Evolutionary conservation across 371 early-diverging fungal species (phyloP).

Genomic region (Fennellomyces sp.): DNA sequence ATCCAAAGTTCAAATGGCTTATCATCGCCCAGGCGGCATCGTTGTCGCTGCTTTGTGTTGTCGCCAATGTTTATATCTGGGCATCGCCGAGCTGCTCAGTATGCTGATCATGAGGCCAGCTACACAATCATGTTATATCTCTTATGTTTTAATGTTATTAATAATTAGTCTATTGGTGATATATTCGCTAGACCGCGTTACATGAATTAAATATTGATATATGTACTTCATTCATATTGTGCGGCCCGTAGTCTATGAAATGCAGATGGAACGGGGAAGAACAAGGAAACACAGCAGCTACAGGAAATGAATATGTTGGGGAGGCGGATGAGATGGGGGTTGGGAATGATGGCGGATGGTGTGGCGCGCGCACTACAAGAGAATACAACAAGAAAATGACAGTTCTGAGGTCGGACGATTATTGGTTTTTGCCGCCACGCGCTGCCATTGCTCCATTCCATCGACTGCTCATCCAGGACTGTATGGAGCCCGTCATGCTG

Average conservation of each 20-base stretch:
- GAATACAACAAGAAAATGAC: no score
- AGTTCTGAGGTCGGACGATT: no score
- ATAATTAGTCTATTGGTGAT: not conserved
- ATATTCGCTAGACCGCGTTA: not conserved
- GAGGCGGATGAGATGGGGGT: not conserved
- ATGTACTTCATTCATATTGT: not conserved
- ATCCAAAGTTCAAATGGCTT: constrained; percentile 15
- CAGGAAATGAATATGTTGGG: not conserved
- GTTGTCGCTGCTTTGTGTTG: constrained; percentile 6
- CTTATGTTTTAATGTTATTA: not conserved
- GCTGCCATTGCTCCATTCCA: not conserved
- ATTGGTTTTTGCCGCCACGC: not conserved
- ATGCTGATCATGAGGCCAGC: not conserved
- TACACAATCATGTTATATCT: not conserved
- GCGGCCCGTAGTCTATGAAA: not conserved
- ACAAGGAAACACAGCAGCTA: not conserved
- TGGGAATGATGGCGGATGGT: not conserved
- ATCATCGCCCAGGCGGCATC: constrained; percentile 12
- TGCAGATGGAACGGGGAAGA: not conserved
- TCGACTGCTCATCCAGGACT: constrained; percentile 1
- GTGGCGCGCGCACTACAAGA: no score
- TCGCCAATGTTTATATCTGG: constrained; percentile 15
- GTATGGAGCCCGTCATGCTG: not conserved
- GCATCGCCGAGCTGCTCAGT: constrained; percentile 2
- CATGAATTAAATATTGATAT: not conserved